Base-by-base conservation (phyloP, 192 early-diverging fungal genomes). In the Neocallimastix lanati region DNA sequence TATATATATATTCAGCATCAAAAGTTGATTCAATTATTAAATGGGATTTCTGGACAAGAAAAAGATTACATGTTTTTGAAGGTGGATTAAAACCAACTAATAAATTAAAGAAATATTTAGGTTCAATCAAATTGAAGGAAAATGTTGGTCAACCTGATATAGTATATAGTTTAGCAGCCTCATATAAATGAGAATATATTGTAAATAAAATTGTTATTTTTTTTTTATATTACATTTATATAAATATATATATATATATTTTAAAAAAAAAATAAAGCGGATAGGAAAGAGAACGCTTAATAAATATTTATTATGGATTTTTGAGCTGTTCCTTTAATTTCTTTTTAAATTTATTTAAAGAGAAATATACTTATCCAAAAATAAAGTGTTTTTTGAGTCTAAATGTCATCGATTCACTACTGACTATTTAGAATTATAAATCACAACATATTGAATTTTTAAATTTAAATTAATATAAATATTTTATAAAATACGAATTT, bases 11-110 rank as follows among this genome's bases (percentile, higher is more conserved):
- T 83, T 93, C 94, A 50, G 93, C 90, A 7, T 93, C 93, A 29
- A 99, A 99, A 86, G 98, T 98, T 84, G 95, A 92, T 50, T 88
- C 90, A 36, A 93, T 99, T 83, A 91, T 94, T 80, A 96, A 97
- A 85, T 99, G 94, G 93, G 88, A 93, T 80, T 84, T 92, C 35
- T 88, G 84, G 38, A 91, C 93, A 9, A 90, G 93, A 14, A 87
- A 88, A 58, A 88, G 87, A 81, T 84, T 95, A 28, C 85, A 90
- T 78, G 83, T 88, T 28, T 91, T 95, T 78, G 84, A 85, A 13
- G 95, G 94, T 50, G 92, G 91, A 76, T 83, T 91, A 77, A 98
- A 97, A 84, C 85, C 80, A 28, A 91, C 90, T 18, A 90, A 90
- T 58, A 80, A 83, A 81, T 80, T 80, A 30, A 76, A 78, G 28